These are phyloP conservation scores for Clarireedia monteithiana DNA, from an alignment of 2,329 filamentous ascomycete species.

Conservation along the genomic window DNA sequence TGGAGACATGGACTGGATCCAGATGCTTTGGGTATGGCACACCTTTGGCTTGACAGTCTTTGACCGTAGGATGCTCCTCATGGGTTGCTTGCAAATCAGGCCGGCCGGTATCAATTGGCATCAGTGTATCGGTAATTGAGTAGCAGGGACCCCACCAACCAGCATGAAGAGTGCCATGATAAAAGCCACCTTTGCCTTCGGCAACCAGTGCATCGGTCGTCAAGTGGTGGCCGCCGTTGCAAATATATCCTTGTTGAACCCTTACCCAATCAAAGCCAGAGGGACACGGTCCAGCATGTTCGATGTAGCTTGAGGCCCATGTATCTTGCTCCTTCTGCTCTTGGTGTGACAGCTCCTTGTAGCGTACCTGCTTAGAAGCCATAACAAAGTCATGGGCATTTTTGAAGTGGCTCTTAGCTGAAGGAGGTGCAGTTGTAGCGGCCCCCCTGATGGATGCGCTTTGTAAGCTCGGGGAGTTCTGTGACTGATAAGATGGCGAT, in stretches of 20 bases:
- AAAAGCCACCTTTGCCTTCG: slow-evolving; percentile 18
- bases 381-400: slow-evolving; percentile 11
- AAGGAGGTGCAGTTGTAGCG: slow-evolving; percentile 1
- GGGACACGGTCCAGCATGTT: slow-evolving; percentile 9
- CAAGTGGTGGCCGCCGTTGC: slow-evolving; percentile 13
- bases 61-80: no score
- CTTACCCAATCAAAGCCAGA: slow-evolving; percentile 11
- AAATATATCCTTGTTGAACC: slow-evolving; percentile 16
- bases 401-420: background rate
- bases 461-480: background rate
- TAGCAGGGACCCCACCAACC: slow-evolving; percentile 3
- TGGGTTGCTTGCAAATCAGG: no score
- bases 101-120: no score
- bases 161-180: background rate
- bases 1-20: no score
- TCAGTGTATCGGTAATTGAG: no score
- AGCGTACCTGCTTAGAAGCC: slow-evolving; percentile 13
- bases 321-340: slow-evolving; percentile 16
- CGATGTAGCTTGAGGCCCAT: slow-evolving; percentile 12
- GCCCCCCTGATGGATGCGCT: background rate
- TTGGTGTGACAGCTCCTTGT: slow-evolving; percentile 4
- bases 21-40: no score
- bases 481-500: background rate
- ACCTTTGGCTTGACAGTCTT: no score
- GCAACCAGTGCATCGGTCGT: slow-evolving; percentile 16